These are phyloP conservation scores for Talaromyces sp. DNA, from an alignment of 2,329 filamentous ascomycete species.

Conservation along the genomic window DNA sequence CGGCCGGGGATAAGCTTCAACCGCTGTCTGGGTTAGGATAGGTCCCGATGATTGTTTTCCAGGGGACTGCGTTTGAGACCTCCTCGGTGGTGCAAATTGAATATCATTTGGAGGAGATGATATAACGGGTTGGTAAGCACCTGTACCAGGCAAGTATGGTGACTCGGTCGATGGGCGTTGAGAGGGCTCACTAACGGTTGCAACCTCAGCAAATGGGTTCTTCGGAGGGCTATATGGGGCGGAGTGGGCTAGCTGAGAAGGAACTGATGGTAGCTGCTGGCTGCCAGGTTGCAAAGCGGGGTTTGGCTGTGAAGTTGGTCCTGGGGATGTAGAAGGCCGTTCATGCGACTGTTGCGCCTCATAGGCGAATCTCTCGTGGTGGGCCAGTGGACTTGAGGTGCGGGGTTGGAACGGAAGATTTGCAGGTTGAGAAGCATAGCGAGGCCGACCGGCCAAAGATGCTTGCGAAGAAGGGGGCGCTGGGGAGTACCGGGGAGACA, in stretches of 20 bases:
- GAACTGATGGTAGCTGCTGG: slow-evolving; percentile 7
- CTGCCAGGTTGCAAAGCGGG: neutral
- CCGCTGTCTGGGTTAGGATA: slow-evolving; percentile 34
- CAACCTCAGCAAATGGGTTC: slow-evolving; percentile 27
- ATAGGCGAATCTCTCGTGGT: slow-evolving; percentile 38
- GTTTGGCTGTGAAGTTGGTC: slow-evolving; percentile 2
- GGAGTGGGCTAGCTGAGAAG: neutral
- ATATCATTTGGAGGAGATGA: slow-evolving; percentile 3
- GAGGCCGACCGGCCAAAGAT: slow-evolving; percentile 23
- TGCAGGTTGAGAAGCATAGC: slow-evolving; percentile 37
- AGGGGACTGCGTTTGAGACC: slow-evolving; percentile 57
- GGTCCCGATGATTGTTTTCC: slow-evolving; percentile 49
- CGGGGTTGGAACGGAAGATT: slow-evolving; percentile 55
- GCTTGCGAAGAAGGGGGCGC: slow-evolving; percentile 36
- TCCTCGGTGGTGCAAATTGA: slow-evolving; percentile 9
- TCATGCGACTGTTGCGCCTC: slow-evolving; percentile 21
- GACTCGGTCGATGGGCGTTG: slow-evolving; percentile 17
- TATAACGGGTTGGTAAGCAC: neutral
- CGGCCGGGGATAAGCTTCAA: slow-evolving; percentile 48
- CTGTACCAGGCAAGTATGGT: slow-evolving; percentile 3
- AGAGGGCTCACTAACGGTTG: slow-evolving; percentile 28
- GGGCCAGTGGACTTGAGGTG: slow-evolving; percentile 60
- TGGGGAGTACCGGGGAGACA: slow-evolving; percentile 40
- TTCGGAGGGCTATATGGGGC: slow-evolving; percentile 18
- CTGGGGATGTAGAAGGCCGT: slow-evolving; percentile 21